Percentiles rank a stretch among this genome's conserved stretches.
These are phyloP conservation scores for Leucaena leucocephala DNA, from an alignment of 306 rosid species.

Conservation along the genomic window DNA sequence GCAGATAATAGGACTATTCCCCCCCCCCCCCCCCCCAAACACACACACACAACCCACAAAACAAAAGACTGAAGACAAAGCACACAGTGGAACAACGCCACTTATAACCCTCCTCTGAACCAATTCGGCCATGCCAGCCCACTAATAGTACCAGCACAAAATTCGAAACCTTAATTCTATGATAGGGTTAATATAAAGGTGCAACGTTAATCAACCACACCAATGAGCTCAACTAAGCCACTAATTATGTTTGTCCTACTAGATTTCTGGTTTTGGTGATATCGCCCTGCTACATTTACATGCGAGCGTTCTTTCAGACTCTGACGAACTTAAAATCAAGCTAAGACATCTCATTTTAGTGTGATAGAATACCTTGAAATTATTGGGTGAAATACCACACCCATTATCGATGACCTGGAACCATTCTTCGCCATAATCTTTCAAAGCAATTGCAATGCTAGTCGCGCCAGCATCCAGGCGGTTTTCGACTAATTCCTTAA, in stretches of 20 bases:
- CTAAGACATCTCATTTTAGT: neutral
- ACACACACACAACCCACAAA: no score
- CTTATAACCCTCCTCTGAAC: neutral
- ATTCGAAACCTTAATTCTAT: neutral
- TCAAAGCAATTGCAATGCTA: conserved; percentile 73
- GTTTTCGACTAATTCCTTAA: conserved; percentile 92
- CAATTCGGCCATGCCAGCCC: neutral
- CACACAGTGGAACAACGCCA: neutral
- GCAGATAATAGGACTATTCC: neutral
- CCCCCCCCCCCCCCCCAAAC: neutral
- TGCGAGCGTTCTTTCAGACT: neutral
- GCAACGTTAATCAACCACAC: neutral
- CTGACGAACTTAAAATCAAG: neutral
- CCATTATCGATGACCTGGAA: conserved; percentile 94
- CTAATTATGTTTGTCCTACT: conserved; percentile 5
- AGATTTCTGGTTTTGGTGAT: neutral
- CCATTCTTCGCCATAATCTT: conserved; percentile 72
- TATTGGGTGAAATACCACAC: conserved; percentile 78
- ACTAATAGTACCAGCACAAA: neutral
- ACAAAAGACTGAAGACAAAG: neutral
- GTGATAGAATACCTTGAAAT: conserved; percentile 52
- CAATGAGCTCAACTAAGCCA: neutral
- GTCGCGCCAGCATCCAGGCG: conserved; percentile 95
- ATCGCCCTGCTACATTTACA: conserved; percentile 18
- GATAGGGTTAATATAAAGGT: neutral